A percentile compares a stretch with the other conserved stretches of the same genome.
phyloP scores from a whole-genome alignment of 108 stramenopile species.

The Cylindrotheca closterium region DNA sequence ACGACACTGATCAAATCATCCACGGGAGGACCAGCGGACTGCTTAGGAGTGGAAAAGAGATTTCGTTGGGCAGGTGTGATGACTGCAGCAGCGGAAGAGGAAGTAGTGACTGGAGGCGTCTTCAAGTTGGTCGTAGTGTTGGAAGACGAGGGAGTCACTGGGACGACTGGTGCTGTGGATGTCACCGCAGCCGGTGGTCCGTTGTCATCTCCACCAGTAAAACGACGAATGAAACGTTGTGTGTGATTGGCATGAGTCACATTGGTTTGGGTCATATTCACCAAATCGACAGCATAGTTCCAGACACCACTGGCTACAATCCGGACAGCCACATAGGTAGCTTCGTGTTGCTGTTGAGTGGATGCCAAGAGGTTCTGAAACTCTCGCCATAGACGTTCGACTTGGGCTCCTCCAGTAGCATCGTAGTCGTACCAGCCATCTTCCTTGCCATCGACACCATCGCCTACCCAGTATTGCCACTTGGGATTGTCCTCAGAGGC shows the following conservation, averaged over 20 bases:
- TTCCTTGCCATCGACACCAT: constrained; percentile 41
- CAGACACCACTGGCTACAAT: constrained; percentile 32
- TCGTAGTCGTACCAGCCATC: constrained; percentile 57
- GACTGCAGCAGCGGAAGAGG: neutral
- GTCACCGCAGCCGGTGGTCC: neutral
- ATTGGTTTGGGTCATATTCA: constrained; percentile 34
- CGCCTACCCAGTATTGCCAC: constrained; percentile 53
- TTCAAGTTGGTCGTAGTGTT: neutral
- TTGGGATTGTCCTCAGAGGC: constrained; percentile 1
- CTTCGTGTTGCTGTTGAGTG: too few relatives aligned
- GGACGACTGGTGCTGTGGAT: neutral
- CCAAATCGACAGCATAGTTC: constrained; percentile 38
- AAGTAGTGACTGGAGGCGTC: neutral
- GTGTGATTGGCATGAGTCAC: constrained; percentile 11
- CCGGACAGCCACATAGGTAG: too few relatives aligned
- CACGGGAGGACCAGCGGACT: neutral
- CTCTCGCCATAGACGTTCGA: constrained; percentile 12
- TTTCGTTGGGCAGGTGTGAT: neutral
- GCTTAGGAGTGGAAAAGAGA: neutral
- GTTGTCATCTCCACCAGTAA: neutral
- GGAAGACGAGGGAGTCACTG: neutral
- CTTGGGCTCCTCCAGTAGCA: constrained; percentile 12
- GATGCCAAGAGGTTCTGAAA: neutral
- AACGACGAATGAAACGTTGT: constrained; percentile 18
- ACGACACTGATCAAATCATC: neutral